Conservation (phyloP, 192 early-diverging fungal genomes). For the Podila verticillata region DNA sequence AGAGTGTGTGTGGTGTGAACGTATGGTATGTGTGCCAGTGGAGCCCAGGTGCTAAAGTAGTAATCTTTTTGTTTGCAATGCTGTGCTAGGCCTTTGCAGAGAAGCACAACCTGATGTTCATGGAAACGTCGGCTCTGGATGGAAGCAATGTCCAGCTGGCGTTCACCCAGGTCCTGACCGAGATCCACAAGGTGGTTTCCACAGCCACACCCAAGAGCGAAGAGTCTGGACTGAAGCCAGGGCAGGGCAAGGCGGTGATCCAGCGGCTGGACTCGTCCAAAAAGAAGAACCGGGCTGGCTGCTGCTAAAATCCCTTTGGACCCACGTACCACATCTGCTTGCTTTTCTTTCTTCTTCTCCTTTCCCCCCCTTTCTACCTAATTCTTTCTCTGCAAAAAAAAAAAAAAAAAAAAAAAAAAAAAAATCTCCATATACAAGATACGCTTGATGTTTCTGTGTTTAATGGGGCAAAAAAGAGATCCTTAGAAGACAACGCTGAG, state of each 20-base stretch:
- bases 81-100: slow-evolving; percentile 76
- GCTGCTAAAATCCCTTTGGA: slow-evolving; percentile 8
- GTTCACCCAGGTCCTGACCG: slow-evolving; percentile 62
- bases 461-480: not conserved
- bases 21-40: too few species aligned
- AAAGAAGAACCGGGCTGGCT: slow-evolving; percentile 7
- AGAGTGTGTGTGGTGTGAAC: not conserved
- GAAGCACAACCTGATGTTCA: slow-evolving; percentile 80
- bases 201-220: slow-evolving; percentile 11
- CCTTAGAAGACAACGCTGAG: slow-evolving; percentile 44
- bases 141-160: slow-evolving; percentile 87
- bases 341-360: not conserved
- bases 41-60: too few species aligned
- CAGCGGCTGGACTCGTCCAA: slow-evolving; percentile 14
- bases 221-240: slow-evolving; percentile 22
- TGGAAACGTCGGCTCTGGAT: slow-evolving; percentile 79
- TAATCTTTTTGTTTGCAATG: too few species aligned
- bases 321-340: not conserved
- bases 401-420: not conserved
- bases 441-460: not conserved
- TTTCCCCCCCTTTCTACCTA: not conserved
- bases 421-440: not conserved
- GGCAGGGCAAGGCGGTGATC: slow-evolving; percentile 30
- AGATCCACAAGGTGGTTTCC: slow-evolving; percentile 33
- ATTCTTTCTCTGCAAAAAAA: not conserved